A percentile compares a stretch with the other conserved stretches of the same genome.
Conservation (phyloP, 148 eudicot genomes). For the Chenopodium suecicum region DNA sequence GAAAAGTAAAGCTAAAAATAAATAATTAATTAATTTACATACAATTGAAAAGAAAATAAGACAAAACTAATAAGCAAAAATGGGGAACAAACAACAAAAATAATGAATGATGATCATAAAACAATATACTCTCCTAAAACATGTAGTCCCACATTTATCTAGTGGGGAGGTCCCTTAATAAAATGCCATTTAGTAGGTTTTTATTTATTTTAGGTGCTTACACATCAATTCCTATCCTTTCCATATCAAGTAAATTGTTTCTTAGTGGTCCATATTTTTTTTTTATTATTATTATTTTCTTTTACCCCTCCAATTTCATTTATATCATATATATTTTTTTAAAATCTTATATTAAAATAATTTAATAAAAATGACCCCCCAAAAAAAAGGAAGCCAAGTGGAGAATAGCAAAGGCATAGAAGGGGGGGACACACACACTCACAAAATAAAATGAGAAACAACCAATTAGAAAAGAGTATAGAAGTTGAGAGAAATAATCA, state of each 20-base stretch:
- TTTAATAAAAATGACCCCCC: too few species aligned
- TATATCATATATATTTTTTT: too few species aligned
- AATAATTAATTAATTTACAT: too few species aligned
- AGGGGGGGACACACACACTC: too few species aligned
- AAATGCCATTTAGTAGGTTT: constrained; percentile 16
- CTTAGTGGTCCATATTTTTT: constrained; percentile 26
- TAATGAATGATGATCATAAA: background rate
- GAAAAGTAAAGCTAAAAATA: background rate
- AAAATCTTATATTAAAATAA: too few species aligned
- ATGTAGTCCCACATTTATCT: constrained; percentile 13
- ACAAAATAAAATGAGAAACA: too few species aligned
- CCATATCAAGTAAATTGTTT: constrained; percentile 28
- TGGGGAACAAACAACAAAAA: background rate
- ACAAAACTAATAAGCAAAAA: background rate
- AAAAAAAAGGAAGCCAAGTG: too few species aligned
- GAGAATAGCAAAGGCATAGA: too few species aligned
- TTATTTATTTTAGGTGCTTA: constrained; percentile 3
- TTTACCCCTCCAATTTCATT: too few species aligned
- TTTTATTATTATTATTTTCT: constrained; percentile 8
- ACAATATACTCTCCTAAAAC: background rate
- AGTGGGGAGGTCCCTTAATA: constrained; percentile 32
- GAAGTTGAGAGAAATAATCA: background rate
- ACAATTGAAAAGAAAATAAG: background rate
- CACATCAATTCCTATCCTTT: constrained; percentile 21
- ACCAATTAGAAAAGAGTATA: background rate